Evolutionary conservation across 129 eudicot genomes (phyloP), one percentile per base, ranked within the genome.

Genomic region (sunflower (Helianthus annuus)): DNA sequence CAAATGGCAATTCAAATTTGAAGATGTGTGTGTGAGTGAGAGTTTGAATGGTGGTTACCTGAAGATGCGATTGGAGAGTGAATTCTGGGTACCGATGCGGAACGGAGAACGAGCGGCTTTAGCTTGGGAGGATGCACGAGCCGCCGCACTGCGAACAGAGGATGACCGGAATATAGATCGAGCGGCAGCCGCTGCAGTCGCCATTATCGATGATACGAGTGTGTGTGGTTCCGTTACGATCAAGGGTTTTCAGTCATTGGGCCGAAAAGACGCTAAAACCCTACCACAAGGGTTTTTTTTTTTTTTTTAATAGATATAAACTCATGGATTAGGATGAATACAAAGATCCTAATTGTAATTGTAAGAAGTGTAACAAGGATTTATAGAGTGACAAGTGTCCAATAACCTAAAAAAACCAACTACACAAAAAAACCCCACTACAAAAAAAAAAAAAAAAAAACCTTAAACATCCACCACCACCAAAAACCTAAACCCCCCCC

Each of bases 121-220:
- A 36, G 85, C 78, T 15, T 59, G 86, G 15, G 98, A 86, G 13
- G 87, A 85, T 5, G 83, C 32, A 60, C 86, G 68, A 10, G 88
- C 66, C 42, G 96, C 87, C 69, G 92, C 90, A 59, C 61, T 82
- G 6, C 97, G 97, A 22, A 76, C 76, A 68, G 90, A 36, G 15
- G 96, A 17, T 73, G 92, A 86, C 69, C 96, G 92, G 88, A 91
- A 77, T 68, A 81, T 61, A 56, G 97, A 85, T 88, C 93, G 78
- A 45, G 89, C 87, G 61, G 97, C 95, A 78, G 89, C 88, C 15
- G 83, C 78, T 70, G 79, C 83, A 62, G 71, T 77, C 44, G 82
- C 82, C 82, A 78, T 78, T 15, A 6, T 53, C 44, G 39, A 22
- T 46, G 39, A 22, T 46, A 63, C 7, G 36, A 2, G 72, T 22